Evolutionary conservation across 2,329 filamentous ascomycete genomes (phyloP), one percentile per base, ranked within the genome.

Genomic region (Fusarium citri): DNA sequence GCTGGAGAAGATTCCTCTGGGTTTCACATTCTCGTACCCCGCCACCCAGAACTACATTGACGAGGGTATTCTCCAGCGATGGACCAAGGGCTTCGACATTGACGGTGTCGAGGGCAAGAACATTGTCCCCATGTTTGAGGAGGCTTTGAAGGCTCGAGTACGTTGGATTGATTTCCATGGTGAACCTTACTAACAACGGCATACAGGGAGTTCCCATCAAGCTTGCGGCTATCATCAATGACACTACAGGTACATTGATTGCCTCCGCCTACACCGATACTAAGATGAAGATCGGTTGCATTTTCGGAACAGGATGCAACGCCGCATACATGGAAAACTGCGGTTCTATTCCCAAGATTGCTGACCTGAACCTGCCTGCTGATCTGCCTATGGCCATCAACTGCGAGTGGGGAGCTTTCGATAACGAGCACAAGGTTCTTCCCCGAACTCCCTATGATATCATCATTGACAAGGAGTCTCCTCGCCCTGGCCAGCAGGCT

Each of bases 11-110:
- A 84, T 94, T 58, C 92, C 93, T 10, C 88, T 98, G 9, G 95
- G 95, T 76, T 98, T 98, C 84, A 98, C 95, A 47, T 98, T 98
- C 83, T 97, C 93, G 6, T 98, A 97, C 80, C 95, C 95, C 4
- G 94, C 94, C 18, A 96, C 93, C 1, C 95, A 98, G 80, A 89
- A 97, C 74, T 95, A 94, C 81, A 94, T 98, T 76, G 94, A 98
- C 74, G 93, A 97, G 80, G 95, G 94, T 73, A 87, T 97, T 41
- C 87, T 98, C 61, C 94, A 98, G 82, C 90, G 94, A 74, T 98
- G 95, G 95, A 98, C 95, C 73, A 98, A 98, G 85, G 95, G 95
- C 5, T 98, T 98, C 77, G 94, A 98, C 78, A 97, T 98, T 80
- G 87, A 90, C 26, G 94, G 94, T 41, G 94, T 98, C 46, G 94